A percentile compares a stretch with the other conserved stretches of the same genome.
These are phyloP conservation scores for Sherardia arvensis DNA, from an alignment of 257 asterid species.

Conservation along the genomic window DNA sequence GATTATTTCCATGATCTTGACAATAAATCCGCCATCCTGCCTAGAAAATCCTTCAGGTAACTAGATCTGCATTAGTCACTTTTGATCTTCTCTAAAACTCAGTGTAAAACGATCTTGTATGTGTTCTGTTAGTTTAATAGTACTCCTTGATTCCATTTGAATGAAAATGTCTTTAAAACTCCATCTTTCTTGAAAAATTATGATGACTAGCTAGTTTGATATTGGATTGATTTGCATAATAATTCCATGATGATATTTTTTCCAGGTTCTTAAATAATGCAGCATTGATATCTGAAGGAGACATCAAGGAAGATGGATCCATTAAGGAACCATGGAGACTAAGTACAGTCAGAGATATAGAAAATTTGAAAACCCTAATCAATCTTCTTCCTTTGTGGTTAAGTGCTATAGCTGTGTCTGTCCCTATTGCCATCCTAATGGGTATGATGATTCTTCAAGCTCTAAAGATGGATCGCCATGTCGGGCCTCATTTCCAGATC, in stretches of 20 bases:
- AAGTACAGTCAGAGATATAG: slow-evolving; percentile 16
- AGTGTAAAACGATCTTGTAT: too few relatives aligned
- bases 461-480: slow-evolving; percentile 14
- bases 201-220: too few relatives aligned
- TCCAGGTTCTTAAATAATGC: slow-evolving; percentile 18
- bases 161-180: too few relatives aligned
- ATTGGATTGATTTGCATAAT: too few relatives aligned
- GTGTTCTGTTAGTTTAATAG: too few relatives aligned
- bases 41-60: slow-evolving; percentile 4
- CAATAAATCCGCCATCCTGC: background rate
- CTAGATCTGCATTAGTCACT: too few relatives aligned
- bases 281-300: slow-evolving; percentile 13
- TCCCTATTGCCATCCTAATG: slow-evolving; percentile 8
- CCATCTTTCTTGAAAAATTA: too few relatives aligned
- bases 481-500: slow-evolving; percentile 17
- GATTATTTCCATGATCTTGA: slow-evolving; percentile 7
- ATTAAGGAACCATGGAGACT: slow-evolving; percentile 7
- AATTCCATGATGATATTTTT: too few relatives aligned
- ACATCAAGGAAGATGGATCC: slow-evolving; percentile 7
- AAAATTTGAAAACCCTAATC: slow-evolving; percentile 14
- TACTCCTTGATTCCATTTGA: too few relatives aligned
- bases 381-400: slow-evolving; percentile 21
- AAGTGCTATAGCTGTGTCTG: slow-evolving; percentile 8
- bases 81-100: too few relatives aligned
- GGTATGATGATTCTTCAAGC: slow-evolving; percentile 20